Percentiles rank a stretch among this genome's conserved stretches.
phyloP scores from a whole-genome alignment of 1,284 basidiomycete genomes.

The Trichosporon ovoides region DNA sequence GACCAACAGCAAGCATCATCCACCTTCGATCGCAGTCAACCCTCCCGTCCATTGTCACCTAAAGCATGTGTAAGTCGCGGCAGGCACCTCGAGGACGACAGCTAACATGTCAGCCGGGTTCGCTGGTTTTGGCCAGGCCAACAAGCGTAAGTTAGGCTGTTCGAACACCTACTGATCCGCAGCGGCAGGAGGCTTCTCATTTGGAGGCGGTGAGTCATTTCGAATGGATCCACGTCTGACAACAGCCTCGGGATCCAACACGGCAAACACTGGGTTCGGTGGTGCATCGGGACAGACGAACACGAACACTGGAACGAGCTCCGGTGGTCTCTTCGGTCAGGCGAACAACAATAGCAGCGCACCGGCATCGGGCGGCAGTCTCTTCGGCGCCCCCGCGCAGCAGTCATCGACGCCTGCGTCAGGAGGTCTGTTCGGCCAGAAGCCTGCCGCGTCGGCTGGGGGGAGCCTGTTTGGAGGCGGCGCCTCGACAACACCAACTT shows the following conservation, averaged over 20 bases:
- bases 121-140: constrained; percentile 35
- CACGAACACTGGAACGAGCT: background rate
- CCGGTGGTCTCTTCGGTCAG: background rate
- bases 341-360: background rate
- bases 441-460: constrained; percentile 18
- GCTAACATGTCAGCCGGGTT: constrained; percentile 31
- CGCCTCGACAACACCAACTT: constrained; percentile 15
- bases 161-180: constrained; percentile 1
- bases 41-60: background rate
- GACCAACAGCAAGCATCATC: background rate
- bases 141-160: constrained; percentile 16
- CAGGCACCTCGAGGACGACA: background rate
- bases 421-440: constrained; percentile 17
- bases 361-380: background rate
- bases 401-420: constrained; percentile 34
- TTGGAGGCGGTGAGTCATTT: constrained; percentile 14
- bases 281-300: background rate
- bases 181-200: constrained; percentile 16
- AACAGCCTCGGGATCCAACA: constrained; percentile 11
- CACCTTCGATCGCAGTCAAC: background rate
- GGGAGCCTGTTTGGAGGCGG: constrained; percentile 29
- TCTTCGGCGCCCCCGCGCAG: constrained; percentile 13
- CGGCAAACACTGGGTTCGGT: constrained; percentile 11
- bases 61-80: constrained; percentile 9
- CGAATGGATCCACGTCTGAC: background rate